Conservation (phyloP, 495 filamentous ascomycete genomes). For the Penicillium fimorum region DNA sequence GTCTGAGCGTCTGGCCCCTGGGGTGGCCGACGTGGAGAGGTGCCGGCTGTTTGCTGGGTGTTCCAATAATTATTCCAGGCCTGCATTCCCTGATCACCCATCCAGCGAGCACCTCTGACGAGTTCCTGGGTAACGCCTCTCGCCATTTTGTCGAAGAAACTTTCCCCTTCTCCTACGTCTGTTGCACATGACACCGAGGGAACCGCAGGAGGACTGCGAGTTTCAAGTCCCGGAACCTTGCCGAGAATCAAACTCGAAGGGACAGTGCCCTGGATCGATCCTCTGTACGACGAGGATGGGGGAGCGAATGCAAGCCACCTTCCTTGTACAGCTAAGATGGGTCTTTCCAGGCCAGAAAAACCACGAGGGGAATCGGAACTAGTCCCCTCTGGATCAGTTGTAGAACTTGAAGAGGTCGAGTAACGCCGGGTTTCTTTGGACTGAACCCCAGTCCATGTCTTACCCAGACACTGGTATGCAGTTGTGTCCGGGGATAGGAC, state of each 20-base stretch:
- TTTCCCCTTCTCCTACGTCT: constrained; percentile 75
- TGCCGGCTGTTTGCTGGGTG: constrained; percentile 48
- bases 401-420: constrained; percentile 55
- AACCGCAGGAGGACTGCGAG: constrained; percentile 69
- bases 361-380: constrained; percentile 46
- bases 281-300: constrained; percentile 63
- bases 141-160: constrained; percentile 79
- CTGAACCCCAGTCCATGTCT: constrained; percentile 82
- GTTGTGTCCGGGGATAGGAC: constrained; percentile 42
- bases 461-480: constrained; percentile 76
- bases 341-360: constrained; percentile 49
- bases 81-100: constrained; percentile 80
- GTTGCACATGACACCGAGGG: constrained; percentile 72
- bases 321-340: constrained; percentile 71
- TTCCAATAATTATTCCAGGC: constrained; percentile 91
- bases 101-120: constrained; percentile 84
- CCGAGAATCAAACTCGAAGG: constrained; percentile 41
- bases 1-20: constrained; percentile 30
- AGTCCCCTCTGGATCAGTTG: constrained; percentile 51
- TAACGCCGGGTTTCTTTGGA: constrained; percentile 46
- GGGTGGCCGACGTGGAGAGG: constrained; percentile 26
- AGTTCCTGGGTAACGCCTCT: constrained; percentile 87
- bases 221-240: constrained; percentile 64
- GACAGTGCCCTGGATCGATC: constrained; percentile 63
- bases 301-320: constrained; percentile 87